Evolutionary conservation across 768 basidiomycete species (phyloP).

Genomic region (Boletus bicolor): DNA sequence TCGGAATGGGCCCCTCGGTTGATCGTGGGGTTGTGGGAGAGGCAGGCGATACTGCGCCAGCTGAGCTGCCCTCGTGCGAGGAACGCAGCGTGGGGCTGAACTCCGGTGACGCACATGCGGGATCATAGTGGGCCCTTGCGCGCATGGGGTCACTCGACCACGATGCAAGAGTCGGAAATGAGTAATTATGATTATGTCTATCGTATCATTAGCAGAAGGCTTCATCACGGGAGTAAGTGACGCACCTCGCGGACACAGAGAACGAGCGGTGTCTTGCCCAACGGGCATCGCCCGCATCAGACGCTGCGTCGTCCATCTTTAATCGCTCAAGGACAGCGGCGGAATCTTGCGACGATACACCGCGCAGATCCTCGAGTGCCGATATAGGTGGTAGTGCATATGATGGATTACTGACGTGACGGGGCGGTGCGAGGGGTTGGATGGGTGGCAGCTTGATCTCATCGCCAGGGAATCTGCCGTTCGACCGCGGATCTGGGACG

Average conservation of each 20-base stretch:
- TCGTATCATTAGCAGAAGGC: not conserved
- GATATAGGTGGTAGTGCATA: constrained; percentile 69
- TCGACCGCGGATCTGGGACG: constrained; percentile 23
- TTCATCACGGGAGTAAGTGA: not conserved
- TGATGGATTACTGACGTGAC: constrained; percentile 32
- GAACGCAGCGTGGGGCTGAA: constrained; percentile 29
- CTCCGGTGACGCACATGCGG: constrained; percentile 12
- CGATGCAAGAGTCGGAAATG: constrained; percentile 22
- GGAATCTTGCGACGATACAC: constrained; percentile 50
- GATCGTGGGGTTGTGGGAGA: constrained; percentile 53
- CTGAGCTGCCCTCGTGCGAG: constrained; percentile 45
- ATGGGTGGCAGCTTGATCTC: constrained; percentile 42
- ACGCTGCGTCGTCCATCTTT: constrained; percentile 46
- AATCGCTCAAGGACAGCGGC: constrained; percentile 65
- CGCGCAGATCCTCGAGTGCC: constrained; percentile 60
- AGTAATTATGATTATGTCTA: constrained; percentile 11
- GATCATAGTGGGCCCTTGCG: constrained; percentile 17
- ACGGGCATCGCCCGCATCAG: constrained; percentile 22
- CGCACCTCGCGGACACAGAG: constrained; percentile 39
- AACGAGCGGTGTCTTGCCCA: constrained; percentile 45
- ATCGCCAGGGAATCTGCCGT: constrained; percentile 31
- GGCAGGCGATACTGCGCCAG: constrained; percentile 50
- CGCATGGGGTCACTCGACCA: constrained; percentile 25
- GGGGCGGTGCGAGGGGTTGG: constrained; percentile 32
- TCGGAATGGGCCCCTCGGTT: constrained; percentile 19